Conservation (phyloP, 306 rosid species). For the Senna siamea region DNA sequence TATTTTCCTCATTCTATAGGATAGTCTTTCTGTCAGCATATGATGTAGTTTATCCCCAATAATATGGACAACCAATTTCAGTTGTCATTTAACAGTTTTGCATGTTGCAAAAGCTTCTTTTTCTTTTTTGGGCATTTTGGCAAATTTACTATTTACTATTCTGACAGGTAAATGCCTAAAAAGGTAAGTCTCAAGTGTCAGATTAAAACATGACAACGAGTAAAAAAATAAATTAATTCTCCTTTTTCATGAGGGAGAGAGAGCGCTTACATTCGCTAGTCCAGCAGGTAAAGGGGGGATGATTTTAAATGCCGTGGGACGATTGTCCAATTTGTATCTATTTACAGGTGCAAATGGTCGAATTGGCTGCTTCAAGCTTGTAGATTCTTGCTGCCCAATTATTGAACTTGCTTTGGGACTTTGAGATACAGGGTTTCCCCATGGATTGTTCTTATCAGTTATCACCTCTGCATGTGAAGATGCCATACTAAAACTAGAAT, state of each 20-base stretch:
- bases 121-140: not conserved
- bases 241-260: constrained; percentile 4
- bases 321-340: constrained; percentile 82
- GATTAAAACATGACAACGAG: constrained; percentile 1
- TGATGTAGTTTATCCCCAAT: not conserved
- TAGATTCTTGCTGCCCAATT: constrained; percentile 53
- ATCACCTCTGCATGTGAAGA: constrained; percentile 54
- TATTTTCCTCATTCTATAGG: not conserved
- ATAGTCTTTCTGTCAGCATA: not conserved
- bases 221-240: constrained; percentile 21
- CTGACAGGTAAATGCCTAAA: constrained; percentile 19
- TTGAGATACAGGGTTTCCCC: constrained; percentile 44
- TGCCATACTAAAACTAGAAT: constrained; percentile 46
- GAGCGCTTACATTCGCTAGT: constrained; percentile 72
- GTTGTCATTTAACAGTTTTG: too few relatives aligned
- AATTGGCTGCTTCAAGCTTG: constrained; percentile 61
- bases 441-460: constrained; percentile 57
- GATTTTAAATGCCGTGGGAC: constrained; percentile 78
- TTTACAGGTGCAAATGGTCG: constrained; percentile 59
- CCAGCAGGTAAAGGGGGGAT: constrained; percentile 79
- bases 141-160: constrained; percentile 30
- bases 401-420: constrained; percentile 67
- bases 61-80: not conserved
- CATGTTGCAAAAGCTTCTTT: not conserved
- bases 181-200: not conserved